A percentile compares a stretch with the other conserved stretches of the same genome.
Evolutionary conservation across 2,329 filamentous ascomycete genomes (phyloP).

Genomic region (Rachicladosporium sp.): DNA sequence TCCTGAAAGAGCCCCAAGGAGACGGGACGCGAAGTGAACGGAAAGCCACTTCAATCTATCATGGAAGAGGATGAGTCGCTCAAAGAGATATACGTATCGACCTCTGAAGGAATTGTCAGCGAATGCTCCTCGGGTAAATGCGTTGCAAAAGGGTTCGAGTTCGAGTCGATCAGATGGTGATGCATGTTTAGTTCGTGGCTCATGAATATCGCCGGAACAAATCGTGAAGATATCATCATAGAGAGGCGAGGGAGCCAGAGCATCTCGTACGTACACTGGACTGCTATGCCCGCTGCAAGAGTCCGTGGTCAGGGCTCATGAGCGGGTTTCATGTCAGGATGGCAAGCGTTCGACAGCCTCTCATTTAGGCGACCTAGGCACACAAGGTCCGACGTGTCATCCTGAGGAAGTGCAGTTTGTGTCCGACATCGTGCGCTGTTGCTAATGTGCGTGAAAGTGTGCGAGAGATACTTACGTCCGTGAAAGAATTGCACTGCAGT

Average conservation of each 20-base stretch:
- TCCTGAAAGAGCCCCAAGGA: no score
- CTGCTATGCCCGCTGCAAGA: not conserved
- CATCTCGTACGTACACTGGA: not conserved
- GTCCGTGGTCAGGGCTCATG: not conserved
- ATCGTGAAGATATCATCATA: constrained; percentile 13
- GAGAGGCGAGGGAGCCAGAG: not conserved
- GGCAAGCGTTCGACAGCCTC: no score
- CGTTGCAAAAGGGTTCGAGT: not conserved
- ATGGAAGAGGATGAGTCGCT: no score
- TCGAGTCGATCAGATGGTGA: constrained; percentile 26
- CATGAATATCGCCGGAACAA: constrained; percentile 25
- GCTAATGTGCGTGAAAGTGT: no score
- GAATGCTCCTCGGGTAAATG: not conserved
- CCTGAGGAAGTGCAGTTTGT: no score
- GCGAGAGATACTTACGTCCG: no score
- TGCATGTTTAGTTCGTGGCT: constrained; percentile 30
- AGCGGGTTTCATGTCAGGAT: not conserved
- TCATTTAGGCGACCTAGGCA: no score
- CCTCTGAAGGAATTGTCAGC: not conserved
- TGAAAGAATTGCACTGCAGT: no score
- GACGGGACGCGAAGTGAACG: no score
- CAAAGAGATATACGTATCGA: no score
- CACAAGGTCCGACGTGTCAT: constrained; percentile 1
- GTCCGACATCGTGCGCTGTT: not conserved
- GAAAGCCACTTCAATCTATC: no score